Conservation (phyloP, 371 early-diverging fungal genomes). For the Actinomucor elegans region DNA sequence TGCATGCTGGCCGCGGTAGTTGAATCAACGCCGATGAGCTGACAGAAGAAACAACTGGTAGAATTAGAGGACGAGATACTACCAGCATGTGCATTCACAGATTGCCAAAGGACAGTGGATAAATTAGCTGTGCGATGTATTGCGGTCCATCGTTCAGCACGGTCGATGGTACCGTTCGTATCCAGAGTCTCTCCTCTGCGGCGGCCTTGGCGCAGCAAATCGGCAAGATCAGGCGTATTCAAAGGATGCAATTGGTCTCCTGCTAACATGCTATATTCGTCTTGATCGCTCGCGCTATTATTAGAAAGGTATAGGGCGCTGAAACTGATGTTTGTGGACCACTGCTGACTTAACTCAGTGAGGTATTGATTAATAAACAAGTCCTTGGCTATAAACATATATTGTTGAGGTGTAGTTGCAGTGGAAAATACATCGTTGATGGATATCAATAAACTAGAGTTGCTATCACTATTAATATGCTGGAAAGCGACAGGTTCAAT, state of each 20-base stretch:
- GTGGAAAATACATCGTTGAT: constrained; percentile 3
- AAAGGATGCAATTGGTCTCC: background rate
- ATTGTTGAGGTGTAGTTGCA: background rate
- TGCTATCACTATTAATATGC: background rate
- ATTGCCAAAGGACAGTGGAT: constrained; percentile 12
- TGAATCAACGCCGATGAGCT: background rate
- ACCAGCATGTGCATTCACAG: constrained; percentile 12
- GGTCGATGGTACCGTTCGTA: background rate
- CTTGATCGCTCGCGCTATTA: background rate
- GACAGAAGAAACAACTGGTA: constrained; percentile 7
- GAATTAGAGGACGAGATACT: background rate
- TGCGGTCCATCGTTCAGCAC: constrained; percentile 15
- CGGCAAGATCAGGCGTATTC: constrained; percentile 8
- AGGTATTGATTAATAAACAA: background rate
- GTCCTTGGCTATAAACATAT: background rate
- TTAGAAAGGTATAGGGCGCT: background rate
- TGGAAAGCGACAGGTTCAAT: background rate
- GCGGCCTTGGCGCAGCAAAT: background rate
- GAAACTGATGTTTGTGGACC: background rate
- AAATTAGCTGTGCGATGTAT: constrained; percentile 8
- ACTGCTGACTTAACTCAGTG: background rate
- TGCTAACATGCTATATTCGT: background rate
- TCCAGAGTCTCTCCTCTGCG: background rate
- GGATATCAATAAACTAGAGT: background rate
- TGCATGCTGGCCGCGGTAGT: background rate